Percentiles rank a stretch among this genome's conserved stretches.
Conservation (phyloP, 2,329 filamentous ascomycete species). For the Geosmithia putterillii region DNA sequence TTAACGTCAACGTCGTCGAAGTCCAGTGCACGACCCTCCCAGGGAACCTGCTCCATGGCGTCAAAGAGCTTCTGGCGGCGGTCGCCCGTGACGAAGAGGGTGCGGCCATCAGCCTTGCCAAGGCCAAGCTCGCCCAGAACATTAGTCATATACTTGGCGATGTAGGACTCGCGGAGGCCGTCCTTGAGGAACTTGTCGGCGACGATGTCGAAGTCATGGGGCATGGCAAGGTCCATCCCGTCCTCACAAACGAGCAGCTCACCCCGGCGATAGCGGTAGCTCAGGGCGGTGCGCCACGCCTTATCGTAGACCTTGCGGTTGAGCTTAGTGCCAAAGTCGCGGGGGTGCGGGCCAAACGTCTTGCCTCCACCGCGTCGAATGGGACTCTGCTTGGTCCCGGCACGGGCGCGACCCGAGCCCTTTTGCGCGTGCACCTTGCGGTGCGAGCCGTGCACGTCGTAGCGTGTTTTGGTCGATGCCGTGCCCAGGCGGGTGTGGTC, state of each 20-base stretch:
- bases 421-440: constrained; percentile 80
- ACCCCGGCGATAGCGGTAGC: constrained; percentile 77
- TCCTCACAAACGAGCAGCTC: constrained; percentile 80
- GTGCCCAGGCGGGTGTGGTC: constrained; percentile 81
- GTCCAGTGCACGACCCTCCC: constrained; percentile 57
- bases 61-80: constrained; percentile 50
- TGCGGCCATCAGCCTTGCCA: constrained; percentile 55
- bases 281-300: constrained; percentile 88
- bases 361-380: constrained; percentile 79
- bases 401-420: constrained; percentile 67
- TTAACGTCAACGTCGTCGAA: constrained; percentile 87
- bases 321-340: constrained; percentile 78
- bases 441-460: constrained; percentile 72
- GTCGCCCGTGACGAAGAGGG: constrained; percentile 59
- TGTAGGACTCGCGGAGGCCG: constrained; percentile 41
- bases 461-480: constrained; percentile 69
- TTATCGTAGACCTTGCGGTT: constrained; percentile 88
- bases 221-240: constrained; percentile 53
- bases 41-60: constrained; percentile 49
- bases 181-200: constrained; percentile 29
- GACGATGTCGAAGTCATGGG: constrained; percentile 34
- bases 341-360: constrained; percentile 76
- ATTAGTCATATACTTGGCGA: constrained; percentile 49
- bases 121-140: constrained; percentile 62
- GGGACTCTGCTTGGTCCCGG: constrained; percentile 72